phyloP scores from a whole-genome alignment of 1,284 basidiomycete species.

The Naganishia liquefaciens region DNA sequence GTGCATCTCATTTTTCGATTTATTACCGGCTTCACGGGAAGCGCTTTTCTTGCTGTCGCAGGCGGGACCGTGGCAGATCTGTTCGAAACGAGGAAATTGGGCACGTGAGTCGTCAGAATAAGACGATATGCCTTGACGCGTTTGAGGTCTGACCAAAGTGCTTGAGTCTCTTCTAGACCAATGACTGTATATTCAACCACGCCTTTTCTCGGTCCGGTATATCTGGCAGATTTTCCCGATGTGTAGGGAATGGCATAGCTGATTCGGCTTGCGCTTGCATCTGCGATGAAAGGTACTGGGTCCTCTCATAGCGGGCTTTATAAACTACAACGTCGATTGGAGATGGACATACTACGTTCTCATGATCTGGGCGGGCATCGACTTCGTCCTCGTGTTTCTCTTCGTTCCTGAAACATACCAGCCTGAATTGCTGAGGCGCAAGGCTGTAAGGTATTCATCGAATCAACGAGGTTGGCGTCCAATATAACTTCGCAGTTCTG shows the following conservation, averaged over 20 bases:
- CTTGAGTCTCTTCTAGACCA: slow-evolving; percentile 34
- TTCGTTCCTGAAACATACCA: slow-evolving; percentile 2
- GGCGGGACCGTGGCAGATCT: slow-evolving; percentile 77
- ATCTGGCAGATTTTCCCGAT: background rate
- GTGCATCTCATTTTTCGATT: slow-evolving; percentile 70
- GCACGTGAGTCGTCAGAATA: slow-evolving; percentile 57
- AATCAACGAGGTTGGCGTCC: background rate
- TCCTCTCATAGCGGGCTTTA: slow-evolving; percentile 58
- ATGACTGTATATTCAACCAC: slow-evolving; percentile 53
- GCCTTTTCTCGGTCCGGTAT: slow-evolving; percentile 39
- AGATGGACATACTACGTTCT: slow-evolving; percentile 74
- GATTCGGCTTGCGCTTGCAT: slow-evolving; percentile 43
- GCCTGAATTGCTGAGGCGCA: background rate
- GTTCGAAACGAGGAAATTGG: slow-evolving; percentile 65
- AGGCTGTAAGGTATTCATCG: slow-evolving; percentile 6
- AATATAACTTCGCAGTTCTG: background rate
- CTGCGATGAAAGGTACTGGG: slow-evolving; percentile 72
- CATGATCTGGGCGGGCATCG: slow-evolving; percentile 53
- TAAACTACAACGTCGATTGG: slow-evolving; percentile 65
- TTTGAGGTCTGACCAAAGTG: no score
- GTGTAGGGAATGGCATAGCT: background rate
- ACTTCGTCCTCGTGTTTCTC: background rate
- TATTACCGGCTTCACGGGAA: slow-evolving; percentile 64
- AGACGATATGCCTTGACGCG: no score
- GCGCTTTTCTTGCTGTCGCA: slow-evolving; percentile 75